These are phyloP conservation scores for Daldinia sp. DNA, from an alignment of 2,329 filamentous ascomycete genomes.

Conservation along the genomic window DNA sequence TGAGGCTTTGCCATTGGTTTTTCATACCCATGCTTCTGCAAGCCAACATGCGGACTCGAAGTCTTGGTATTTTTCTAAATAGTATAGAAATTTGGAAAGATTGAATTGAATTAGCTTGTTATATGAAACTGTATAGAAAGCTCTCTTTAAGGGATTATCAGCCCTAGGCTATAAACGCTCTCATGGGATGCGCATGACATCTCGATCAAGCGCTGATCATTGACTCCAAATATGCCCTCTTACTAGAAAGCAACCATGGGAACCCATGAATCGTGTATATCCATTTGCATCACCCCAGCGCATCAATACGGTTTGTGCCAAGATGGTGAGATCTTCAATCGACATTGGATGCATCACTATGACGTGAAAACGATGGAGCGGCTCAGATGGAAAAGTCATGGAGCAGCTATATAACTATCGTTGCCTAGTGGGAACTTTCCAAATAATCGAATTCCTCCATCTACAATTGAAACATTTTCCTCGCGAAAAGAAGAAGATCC, in stretches of 20 bases:
- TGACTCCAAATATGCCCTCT: conserved; percentile 24
- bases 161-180: background rate
- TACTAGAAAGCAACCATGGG: conserved; percentile 6
- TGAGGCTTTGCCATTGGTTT: background rate
- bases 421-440: background rate
- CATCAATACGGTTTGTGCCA: conserved; percentile 10
- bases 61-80: background rate
- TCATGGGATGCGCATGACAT: conserved; percentile 6
- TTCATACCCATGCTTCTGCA: background rate
- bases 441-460: background rate
- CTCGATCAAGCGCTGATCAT: conserved; percentile 21
- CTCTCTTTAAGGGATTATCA: background rate
- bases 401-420: conserved; percentile 5
- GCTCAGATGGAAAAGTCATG: background rate
- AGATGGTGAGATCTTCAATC: conserved; percentile 14
- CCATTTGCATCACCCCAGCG: conserved; percentile 16
- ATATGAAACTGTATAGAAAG: background rate
- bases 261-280: conserved; percentile 9
- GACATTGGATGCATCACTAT: conserved; percentile 31
- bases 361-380: conserved; percentile 24
- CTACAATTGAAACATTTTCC: background rate
- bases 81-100: background rate
- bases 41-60: background rate
- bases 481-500: background rate
- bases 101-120: background rate